Base-by-base conservation (phyloP, 177 flowering plant genomes). In the Vitis hybrid region DNA sequence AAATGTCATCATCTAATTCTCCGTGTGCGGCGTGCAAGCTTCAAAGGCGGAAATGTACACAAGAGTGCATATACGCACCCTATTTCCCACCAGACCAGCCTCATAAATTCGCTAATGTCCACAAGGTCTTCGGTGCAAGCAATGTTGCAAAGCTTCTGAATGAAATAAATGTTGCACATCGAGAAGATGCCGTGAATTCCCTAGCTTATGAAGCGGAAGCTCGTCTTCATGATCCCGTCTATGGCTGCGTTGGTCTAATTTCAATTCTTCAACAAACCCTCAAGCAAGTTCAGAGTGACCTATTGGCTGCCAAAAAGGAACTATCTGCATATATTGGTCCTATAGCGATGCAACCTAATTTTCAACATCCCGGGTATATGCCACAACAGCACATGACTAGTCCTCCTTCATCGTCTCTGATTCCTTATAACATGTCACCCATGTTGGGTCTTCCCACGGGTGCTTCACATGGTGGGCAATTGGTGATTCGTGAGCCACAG, bases 11-110 rank as follows among this genome's bases (percentile, higher is more conserved):
- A 12, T 69, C 76, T 0, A 77, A 73, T 57, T 73, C 77, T 17
- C 80, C 80, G 13, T 77, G 77, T 11, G 80, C 80, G 4, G 80
- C 80, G 2, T 77, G 80, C 69, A 77, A 77, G 57, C 72, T 77
- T 3, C 77, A 65, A 1, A 52, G 80, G 18, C 64, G 77, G 0
- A 77, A 77, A 19, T 74, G 80, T 62, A 66, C 57, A 3, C 74
- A 50, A 12, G 80, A 77, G 9, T 77, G 80, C 4, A 62, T 67
- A 14, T 77, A 73, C 62, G 77, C 80, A 0, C 80, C 80, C 13
- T 77, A 33, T 33, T 33, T 33, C 44, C 44, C 44, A 33, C 44
- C 44, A 4, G 44, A 33, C 8, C 44, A 33, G 44, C 44, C 44
- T 33, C 44, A 33, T 4, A 33, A 33, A 33, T 33, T 33, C 44